Evolutionary conservation across 257 asterid genomes (phyloP).

Genomic region (Buddleja alternifolia): DNA sequence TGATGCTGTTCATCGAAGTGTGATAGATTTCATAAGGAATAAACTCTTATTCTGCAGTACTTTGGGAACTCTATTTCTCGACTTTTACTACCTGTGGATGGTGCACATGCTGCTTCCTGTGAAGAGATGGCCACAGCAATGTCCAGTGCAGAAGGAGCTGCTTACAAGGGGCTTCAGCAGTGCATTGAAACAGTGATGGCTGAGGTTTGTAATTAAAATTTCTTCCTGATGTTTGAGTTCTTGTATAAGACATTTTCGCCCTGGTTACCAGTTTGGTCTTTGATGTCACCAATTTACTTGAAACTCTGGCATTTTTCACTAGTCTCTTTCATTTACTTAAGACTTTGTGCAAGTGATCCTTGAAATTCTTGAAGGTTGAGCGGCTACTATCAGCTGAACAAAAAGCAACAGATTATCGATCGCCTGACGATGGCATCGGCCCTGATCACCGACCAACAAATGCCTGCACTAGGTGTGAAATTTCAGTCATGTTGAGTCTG

Average conservation of each 20-base stretch:
- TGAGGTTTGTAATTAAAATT: conserved; percentile 65
- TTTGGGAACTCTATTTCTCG: conserved; percentile 95
- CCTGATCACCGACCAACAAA: conserved; percentile 97
- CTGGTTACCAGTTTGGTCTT: conserved; percentile 20
- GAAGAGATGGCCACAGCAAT: conserved; percentile 98
- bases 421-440: conserved; percentile 91
- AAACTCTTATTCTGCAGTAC: conserved; percentile 55
- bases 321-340: conserved; percentile 11
- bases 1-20: conserved; percentile 5
- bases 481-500: conserved; percentile 15
- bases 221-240: conserved; percentile 16
- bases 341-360: conserved; percentile 19
- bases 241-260: conserved; percentile 1
- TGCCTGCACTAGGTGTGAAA: conserved; percentile 85
- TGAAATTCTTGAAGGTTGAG: conserved; percentile 70
- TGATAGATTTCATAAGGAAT: conserved; percentile 22
- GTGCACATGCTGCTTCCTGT: conserved; percentile 97
- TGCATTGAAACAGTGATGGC: conserved; percentile 98
- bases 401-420: conserved; percentile 82
- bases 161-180: conserved; percentile 97
- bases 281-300: conserved; percentile 1
- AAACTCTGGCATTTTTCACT: background rate
- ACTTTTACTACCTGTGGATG: conserved; percentile 90
- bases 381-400: conserved; percentile 93
- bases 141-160: conserved; percentile 97